A percentile compares a stretch with the other conserved stretches of the same genome.
phyloP scores from a whole-genome alignment of 2,329 filamentous ascomycete genomes.

The Arthrobotrys conoides region DNA sequence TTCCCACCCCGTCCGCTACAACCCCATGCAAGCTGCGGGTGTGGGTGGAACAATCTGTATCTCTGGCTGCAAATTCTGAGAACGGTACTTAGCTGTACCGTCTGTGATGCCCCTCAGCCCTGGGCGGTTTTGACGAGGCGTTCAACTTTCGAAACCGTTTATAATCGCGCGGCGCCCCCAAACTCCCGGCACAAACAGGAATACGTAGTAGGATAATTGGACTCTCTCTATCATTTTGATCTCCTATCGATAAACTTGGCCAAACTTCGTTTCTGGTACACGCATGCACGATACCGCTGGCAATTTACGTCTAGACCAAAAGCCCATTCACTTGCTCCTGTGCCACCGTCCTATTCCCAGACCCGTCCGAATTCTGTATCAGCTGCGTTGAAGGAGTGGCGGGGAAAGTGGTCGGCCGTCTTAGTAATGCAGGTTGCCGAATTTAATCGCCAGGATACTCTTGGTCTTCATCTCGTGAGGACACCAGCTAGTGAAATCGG shows the following conservation, averaged over 20 bases:
- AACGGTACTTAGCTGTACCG: not conserved
- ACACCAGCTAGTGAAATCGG: conserved; percentile 55
- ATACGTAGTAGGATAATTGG: conserved; percentile 17
- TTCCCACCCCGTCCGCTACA: conserved; percentile 28
- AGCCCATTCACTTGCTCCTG: conserved; percentile 16
- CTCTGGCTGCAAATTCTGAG: conserved; percentile 1
- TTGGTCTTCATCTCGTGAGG: conserved; percentile 54
- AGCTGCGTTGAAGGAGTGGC: conserved; percentile 57
- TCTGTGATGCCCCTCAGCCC: conserved; percentile 45
- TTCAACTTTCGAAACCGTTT: conserved; percentile 50
- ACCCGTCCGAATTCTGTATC: conserved; percentile 31
- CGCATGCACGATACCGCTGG: not conserved
- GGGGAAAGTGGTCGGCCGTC: conserved; percentile 40
- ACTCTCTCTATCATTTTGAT: conserved; percentile 9
- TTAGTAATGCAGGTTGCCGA: conserved; percentile 53
- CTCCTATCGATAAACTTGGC: conserved; percentile 20
- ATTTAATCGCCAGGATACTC: conserved; percentile 57
- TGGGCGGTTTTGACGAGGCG: conserved; percentile 43
- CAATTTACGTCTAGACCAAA: not conserved
- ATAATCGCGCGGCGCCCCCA: conserved; percentile 58
- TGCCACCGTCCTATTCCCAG: conserved; percentile 8
- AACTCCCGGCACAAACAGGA: conserved; percentile 45
- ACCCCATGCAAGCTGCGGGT: conserved; percentile 13
- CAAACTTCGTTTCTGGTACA: not conserved
- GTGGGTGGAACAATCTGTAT: conserved; percentile 17